These are phyloP conservation scores for Stylosanthes scabra DNA, from an alignment of 331 rosid species.

Conservation along the genomic window DNA sequence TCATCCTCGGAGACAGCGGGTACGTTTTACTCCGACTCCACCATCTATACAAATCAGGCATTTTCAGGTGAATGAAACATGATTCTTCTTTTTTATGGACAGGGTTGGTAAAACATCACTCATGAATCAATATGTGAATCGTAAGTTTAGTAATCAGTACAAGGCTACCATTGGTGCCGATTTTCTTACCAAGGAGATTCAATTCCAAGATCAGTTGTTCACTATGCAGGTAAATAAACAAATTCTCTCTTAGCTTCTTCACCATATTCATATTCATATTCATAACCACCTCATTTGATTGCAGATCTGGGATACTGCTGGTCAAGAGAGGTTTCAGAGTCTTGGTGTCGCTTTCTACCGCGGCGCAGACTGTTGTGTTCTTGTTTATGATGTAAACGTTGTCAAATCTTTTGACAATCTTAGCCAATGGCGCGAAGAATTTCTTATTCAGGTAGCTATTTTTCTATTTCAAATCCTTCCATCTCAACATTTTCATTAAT, in stretches of 20 bases:
- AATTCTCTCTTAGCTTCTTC: not conserved
- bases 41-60: not conserved
- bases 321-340: constrained; percentile 96
- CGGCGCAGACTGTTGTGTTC: constrained; percentile 97
- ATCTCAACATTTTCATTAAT: no score
- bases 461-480: constrained; percentile 30
- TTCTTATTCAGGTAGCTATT: constrained; percentile 99
- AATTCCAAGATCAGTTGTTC: constrained; percentile 94
- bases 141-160: constrained; percentile 96
- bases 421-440: constrained; percentile 95
- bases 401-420: constrained; percentile 94
- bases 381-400: constrained; percentile 92
- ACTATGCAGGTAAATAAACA: constrained; percentile 73
- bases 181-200: constrained; percentile 99
- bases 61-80: no score
- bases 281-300: not conserved
- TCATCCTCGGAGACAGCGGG: constrained; percentile 99
- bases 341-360: constrained; percentile 99
- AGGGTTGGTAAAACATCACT: constrained; percentile 98
- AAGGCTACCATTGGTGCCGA: constrained; percentile 99
- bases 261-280: not conserved
- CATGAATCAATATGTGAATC: constrained; percentile 99
- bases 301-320: constrained; percentile 99
- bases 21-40: constrained; percentile 28
- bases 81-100: constrained; percentile 46